phyloP scores from a whole-genome alignment of 106 monocot species.

The Dendrobium huoshanense region DNA sequence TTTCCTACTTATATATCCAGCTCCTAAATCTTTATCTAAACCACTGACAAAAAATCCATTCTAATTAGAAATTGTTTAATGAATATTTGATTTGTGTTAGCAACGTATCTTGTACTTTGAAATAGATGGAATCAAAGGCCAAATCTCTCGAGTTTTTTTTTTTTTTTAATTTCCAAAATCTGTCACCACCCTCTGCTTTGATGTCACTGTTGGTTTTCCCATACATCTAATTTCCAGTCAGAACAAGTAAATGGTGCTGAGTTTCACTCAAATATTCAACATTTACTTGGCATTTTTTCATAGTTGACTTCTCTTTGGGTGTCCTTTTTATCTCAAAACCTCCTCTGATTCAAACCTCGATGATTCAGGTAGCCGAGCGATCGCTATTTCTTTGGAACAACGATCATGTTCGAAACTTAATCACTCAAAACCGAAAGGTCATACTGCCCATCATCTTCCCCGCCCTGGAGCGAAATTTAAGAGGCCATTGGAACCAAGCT shows the following conservation, averaged over 20 bases:
- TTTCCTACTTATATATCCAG: too few species aligned
- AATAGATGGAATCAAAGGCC: too few species aligned
- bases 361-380: conserved; percentile 34
- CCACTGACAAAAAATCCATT: too few species aligned
- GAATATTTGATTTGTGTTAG: too few species aligned
- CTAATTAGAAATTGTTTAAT: too few species aligned
- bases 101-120: too few species aligned
- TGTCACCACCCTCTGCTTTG: too few species aligned
- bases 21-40: too few species aligned
- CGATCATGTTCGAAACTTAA: conserved; percentile 38
- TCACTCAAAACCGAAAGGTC: conserved; percentile 40
- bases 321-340: background rate
- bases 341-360: background rate
- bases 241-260: background rate
- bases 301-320: background rate
- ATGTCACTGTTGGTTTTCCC: too few species aligned
- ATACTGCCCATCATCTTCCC: conserved; percentile 43
- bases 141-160: too few species aligned
- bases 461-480: conserved; percentile 33
- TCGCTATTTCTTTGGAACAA: conserved; percentile 57
- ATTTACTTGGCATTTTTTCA: background rate
- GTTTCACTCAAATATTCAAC: background rate
- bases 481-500: conserved; percentile 52
- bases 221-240: background rate
- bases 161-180: too few species aligned